These are phyloP conservation scores for Saturnispora quitensis DNA, from an alignment of 805 yeast genomes.

Conservation along the genomic window DNA sequence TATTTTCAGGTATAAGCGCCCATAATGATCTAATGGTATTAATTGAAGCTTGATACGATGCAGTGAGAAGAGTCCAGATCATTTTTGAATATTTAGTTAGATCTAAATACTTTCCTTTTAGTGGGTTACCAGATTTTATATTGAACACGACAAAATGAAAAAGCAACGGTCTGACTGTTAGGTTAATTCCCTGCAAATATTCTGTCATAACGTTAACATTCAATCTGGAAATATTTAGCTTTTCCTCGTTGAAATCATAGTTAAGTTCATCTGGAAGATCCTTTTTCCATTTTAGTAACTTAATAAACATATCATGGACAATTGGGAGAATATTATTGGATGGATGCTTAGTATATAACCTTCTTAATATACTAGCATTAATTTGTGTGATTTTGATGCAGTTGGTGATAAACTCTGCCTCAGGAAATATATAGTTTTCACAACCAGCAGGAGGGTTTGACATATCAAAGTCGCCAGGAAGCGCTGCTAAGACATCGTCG, in stretches of 20 bases:
- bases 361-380: constrained; percentile 62
- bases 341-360: constrained; percentile 67
- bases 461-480: constrained; percentile 67
- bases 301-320: constrained; percentile 58
- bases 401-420: constrained; percentile 66
- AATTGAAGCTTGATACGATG: constrained; percentile 73
- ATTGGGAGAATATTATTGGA: constrained; percentile 67
- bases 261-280: constrained; percentile 53
- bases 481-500: constrained; percentile 68
- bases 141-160: constrained; percentile 70
- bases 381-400: constrained; percentile 74
- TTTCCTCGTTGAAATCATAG: constrained; percentile 49
- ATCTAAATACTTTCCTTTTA: constrained; percentile 42
- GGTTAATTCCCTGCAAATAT: constrained; percentile 72
- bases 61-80: constrained; percentile 58
- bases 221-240: constrained; percentile 51
- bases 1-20: constrained; percentile 65
- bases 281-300: constrained; percentile 59
- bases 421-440: constrained; percentile 64
- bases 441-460: constrained; percentile 50
- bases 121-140: constrained; percentile 31
- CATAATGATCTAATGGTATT: constrained; percentile 65
- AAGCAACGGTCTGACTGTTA: constrained; percentile 68
- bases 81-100: constrained; percentile 59
- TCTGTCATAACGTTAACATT: constrained; percentile 73